Evolutionary conservation across 495 filamentous ascomycete species (phyloP), one percentile per base, ranked within the genome.

Genomic region (Corynascus novoguineensis): DNA sequence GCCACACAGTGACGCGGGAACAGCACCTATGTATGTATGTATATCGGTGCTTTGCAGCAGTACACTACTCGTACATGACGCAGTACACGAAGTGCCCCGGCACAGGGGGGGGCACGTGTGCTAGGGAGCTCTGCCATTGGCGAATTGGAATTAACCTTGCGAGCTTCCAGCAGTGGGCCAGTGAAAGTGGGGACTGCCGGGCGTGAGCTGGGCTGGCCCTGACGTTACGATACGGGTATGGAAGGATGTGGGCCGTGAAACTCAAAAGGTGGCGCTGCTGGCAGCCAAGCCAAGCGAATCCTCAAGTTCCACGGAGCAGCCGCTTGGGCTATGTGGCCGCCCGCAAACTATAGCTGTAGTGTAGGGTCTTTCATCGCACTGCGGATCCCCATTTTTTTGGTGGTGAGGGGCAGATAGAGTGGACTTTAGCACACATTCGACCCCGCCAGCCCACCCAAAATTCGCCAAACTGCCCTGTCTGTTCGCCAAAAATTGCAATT

Each of bases 351-450:
- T 21, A 22, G 38, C 38, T 31, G 27, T 28, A 47, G 44, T 12
- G 25, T 5, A 5, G 15, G 11, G 5, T 38, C 35, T 1, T 15
- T 15, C 3, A 31, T 27, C 27, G 7, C 25, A 47, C n/a, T n/a
- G n/a, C n/a, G n/a, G n/a, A 29, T 19, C 9, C 44, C 14, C 44
- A 28, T 17, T 29, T 7, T 31, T 47, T 29, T 47, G 45, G 27
- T 31, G 46, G 25, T 29, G 46, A 49, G 46, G 46, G 46, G 46
- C 28, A 49, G 28, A 49, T 34, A 12, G 46, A 31, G 46, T 27
- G 46, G 46, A 49, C 24, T 7, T 24, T 17, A 14, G 15, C 29
- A 10, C n/a, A n/a, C n/a, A 24, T 45, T 24, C 6, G 6, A 22
- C 10, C 37, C n/a, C n/a, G n/a, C n/a, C 37, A 40, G 37, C 42